Conservation (phyloP, 2,329 filamentous ascomycete genomes). For the Diaporthe caulivora region DNA sequence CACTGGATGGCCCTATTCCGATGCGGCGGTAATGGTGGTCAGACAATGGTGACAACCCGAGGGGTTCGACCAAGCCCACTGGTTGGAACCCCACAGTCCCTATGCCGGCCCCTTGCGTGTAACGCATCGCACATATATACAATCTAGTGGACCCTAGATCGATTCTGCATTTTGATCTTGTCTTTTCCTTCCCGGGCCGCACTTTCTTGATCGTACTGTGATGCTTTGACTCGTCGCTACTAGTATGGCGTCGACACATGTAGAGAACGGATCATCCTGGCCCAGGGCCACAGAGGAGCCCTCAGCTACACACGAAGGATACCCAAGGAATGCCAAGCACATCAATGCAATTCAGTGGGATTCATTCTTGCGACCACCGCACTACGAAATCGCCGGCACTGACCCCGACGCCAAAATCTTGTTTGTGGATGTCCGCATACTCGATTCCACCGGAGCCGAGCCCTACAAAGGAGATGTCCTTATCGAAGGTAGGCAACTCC, state of each 20-base stretch:
- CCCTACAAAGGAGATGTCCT: conserved; percentile 48
- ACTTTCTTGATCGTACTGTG: not conserved
- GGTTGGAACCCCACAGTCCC: not conserved
- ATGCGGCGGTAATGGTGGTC: not conserved
- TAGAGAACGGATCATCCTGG: not conserved
- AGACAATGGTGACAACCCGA: not conserved
- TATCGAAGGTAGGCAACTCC: conserved; percentile 42
- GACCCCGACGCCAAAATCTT: conserved; percentile 43
- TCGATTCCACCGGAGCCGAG: conserved; percentile 48
- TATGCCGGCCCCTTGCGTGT: too few species aligned
- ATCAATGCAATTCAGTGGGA: conserved; percentile 31
- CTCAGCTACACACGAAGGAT: not conserved
- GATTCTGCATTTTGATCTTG: not conserved
- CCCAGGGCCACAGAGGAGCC: not conserved
- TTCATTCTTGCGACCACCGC: conserved; percentile 26
- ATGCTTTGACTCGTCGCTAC: not conserved
- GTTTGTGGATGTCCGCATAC: conserved; percentile 48
- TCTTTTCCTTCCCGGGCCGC: too few species aligned
- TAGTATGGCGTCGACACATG: not conserved
- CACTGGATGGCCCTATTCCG: too few species aligned
- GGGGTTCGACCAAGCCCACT: not conserved
- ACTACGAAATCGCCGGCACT: conserved; percentile 36
- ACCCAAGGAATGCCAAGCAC: not conserved
- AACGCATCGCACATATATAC: too few species aligned
- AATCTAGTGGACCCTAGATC: not conserved